Conservation (phyloP, 2,329 filamentous ascomycete genomes). For the Botrytis squamosa region DNA sequence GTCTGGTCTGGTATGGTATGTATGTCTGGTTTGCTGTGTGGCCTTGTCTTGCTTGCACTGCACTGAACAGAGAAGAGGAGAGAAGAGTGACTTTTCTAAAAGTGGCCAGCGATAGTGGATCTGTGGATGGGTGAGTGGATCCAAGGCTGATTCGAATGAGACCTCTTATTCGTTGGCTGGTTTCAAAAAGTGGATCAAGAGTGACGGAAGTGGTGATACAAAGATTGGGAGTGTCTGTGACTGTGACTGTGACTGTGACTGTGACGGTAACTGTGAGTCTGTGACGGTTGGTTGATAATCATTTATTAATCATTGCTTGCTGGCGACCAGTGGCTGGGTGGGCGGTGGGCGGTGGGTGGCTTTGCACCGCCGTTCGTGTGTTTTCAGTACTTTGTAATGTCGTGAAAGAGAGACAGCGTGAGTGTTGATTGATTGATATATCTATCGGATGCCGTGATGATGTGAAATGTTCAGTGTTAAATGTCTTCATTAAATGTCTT, state of each 20-base stretch:
- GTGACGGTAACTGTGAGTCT: too few relatives aligned
- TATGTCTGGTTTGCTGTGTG: neutral
- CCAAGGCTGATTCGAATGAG: neutral
- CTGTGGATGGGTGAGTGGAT: neutral
- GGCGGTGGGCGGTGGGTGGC: too few relatives aligned
- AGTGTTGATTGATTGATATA: neutral
- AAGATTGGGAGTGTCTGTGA: neutral
- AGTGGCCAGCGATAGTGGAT: neutral
- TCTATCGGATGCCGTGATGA: neutral
- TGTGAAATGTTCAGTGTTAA: neutral
- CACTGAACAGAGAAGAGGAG: neutral
- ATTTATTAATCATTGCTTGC: too few relatives aligned
- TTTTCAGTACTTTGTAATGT: neutral
- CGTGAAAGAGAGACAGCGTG: neutral
- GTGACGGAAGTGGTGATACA: slow-evolving; percentile 8
- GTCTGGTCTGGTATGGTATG: neutral
- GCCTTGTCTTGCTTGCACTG: neutral
- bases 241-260: neutral
- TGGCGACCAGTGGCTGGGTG: neutral
- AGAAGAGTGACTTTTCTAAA: neutral
- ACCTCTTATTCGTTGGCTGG: neutral
- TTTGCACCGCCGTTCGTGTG: neutral
- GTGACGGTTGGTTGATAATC: too few relatives aligned
- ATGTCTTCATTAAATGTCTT: too few relatives aligned
- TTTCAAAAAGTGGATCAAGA: neutral